Evolutionary conservation across 805 yeast species (phyloP), one percentile per base, ranked within the genome.

Genomic region (Wickerhamiella alocasiicola): DNA sequence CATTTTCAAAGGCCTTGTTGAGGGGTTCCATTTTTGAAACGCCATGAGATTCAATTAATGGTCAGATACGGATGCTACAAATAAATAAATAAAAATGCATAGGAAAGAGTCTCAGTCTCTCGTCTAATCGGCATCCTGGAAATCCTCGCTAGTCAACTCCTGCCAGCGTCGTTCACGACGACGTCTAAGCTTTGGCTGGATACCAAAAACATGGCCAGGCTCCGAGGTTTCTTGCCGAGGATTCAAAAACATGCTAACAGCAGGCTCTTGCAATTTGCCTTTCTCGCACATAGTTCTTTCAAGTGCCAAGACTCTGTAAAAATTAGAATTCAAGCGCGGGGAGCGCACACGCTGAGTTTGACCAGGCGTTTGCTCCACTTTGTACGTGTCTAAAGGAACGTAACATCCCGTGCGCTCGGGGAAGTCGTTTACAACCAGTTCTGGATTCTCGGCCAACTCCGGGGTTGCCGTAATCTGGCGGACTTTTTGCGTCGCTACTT

Each of bases 261-360:
- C 23, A 7, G 44, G 33, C 13, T 31, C 39, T 9, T 25, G 24
- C 19, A 59, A 49, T 42, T 60, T 60, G 21, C 62, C 63, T 35
- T 51, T 45, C 20, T 45, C 43, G 20, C 61, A 50, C 63, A 59
- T 59, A 26, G 50, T 45, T 21, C 52, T 47, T 41, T 59, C 64
- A 31, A 59, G 45, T 2, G 64, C 64, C 27, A 54, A 49, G 17
- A 59, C 43, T 11, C 61, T 56, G 31, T 57, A 49, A 41, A 57
- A 59, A 23, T 54, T 54, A 16, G 61, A 52, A 44, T 59, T 59
- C 48, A 55, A 47, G 9, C 63, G 39, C 12, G 52, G 49, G 37
- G 56, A 60, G 12, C 61, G 55, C 3, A 60, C 56, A 5, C 59
- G 50, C 9, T 46, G 28, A 26, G 52, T 46, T 6, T 53, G 55